These are phyloP conservation scores for Paramecium biaurelia DNA, from an alignment of 73 alveolate genomes.

Conservation along the genomic window DNA sequence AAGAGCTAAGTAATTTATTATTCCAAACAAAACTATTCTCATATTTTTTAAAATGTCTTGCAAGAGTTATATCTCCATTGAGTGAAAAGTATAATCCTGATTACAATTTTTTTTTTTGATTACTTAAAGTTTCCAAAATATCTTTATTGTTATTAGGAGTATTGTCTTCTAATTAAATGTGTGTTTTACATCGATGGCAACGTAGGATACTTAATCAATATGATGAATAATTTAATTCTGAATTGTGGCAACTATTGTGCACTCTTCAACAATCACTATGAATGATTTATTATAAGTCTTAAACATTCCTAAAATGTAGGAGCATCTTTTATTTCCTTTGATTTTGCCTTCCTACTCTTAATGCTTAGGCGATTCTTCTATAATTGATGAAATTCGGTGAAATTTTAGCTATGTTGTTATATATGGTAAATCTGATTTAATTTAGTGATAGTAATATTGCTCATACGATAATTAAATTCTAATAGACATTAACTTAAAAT, in stretches of 20 bases:
- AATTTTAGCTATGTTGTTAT: neutral
- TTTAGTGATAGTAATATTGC: neutral
- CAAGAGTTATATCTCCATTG: constrained; percentile 45
- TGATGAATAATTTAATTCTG: neutral
- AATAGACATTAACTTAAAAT: neutral
- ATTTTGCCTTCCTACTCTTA: neutral
- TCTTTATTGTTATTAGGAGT: neutral
- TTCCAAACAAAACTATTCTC: constrained; percentile 60
- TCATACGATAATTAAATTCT: neutral
- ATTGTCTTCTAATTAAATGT: neutral
- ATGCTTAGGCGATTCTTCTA: neutral
- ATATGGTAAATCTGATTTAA: neutral
- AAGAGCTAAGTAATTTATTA: constrained; percentile 19
- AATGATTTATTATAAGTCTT: neutral
- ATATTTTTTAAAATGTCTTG: neutral
- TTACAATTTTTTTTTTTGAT: neutral
- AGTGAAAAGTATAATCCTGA: constrained; percentile 8
- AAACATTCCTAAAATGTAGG: constrained; percentile 8
- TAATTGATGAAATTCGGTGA: neutral
- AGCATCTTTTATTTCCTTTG: neutral
- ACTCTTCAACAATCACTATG: constrained; percentile 4
- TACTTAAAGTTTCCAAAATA: neutral
- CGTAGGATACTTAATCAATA: neutral
- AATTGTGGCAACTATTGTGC: neutral
- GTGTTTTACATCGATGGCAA: neutral